A percentile compares a stretch with the other conserved stretches of the same genome.
Evolutionary conservation across 768 basidiomycete genomes (phyloP).

Genomic region (Boletus rex-veris): DNA sequence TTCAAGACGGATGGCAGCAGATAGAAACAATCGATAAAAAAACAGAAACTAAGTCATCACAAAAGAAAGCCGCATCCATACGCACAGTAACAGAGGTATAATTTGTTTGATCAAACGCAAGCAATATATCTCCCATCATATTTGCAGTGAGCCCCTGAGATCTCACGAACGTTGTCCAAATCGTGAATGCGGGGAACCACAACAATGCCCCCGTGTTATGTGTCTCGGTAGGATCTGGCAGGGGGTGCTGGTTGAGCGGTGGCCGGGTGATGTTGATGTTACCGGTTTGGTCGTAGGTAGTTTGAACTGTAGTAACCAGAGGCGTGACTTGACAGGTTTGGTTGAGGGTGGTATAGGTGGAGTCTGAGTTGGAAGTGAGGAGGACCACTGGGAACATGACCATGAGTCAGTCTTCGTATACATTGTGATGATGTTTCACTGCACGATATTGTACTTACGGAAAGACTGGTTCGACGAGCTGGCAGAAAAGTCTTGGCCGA

Average conservation of each 20-base stretch:
- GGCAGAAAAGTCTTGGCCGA: neutral
- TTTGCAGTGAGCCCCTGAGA: neutral
- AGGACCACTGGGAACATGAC: neutral
- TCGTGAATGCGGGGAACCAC: neutral
- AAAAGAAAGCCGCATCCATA: neutral
- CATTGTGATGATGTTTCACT: neutral
- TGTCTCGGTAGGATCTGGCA: neutral
- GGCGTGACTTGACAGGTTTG: neutral
- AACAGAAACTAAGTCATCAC: neutral
- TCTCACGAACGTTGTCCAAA: neutral
- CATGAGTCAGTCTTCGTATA: neutral
- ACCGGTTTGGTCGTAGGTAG: neutral
- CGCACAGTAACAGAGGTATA: neutral
- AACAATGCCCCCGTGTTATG: neutral
- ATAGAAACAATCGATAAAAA: too few relatives aligned
- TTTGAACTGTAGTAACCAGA: neutral
- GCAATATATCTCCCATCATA: neutral
- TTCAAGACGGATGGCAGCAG: neutral
- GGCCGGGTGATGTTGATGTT: neutral
- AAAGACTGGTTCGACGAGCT: neutral
- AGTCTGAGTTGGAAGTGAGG: neutral
- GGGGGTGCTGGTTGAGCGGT: neutral
- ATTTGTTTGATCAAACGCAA: too few relatives aligned
- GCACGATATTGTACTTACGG: neutral
- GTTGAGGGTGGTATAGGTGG: neutral